Percentiles rank a stretch among this genome's conserved stretches.
Conservation (phyloP, 257 asterid genomes). For the Capsicum baccatum region DNA sequence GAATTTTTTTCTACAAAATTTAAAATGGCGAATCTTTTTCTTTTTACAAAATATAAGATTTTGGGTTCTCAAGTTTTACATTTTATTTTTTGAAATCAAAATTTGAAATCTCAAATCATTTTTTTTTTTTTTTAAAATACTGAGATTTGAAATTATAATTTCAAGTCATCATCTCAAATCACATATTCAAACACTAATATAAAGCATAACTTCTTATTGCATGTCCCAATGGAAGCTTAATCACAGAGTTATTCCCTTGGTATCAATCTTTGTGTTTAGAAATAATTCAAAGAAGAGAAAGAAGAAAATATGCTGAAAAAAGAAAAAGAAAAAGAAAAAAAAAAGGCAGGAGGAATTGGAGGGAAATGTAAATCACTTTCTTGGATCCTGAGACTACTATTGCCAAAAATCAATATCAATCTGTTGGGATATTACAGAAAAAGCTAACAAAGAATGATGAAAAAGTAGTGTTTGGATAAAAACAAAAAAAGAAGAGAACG, state of each 20-base stretch:
- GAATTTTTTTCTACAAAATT: no score
- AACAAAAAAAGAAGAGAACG: conserved; percentile 35
- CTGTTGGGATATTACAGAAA: conserved; percentile 55
- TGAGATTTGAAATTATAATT: no score
- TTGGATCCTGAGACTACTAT: conserved; percentile 61
- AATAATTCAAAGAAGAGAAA: conserved; percentile 4
- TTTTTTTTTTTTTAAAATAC: no score
- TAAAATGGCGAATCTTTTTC: no score
- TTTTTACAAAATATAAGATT: no score
- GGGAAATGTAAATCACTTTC: conserved; percentile 60
- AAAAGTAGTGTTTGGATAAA: conserved; percentile 42
- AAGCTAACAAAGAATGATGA: conserved; percentile 68
- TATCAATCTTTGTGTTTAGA: background rate
- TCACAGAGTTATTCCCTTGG: background rate
- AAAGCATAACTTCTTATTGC: no score
- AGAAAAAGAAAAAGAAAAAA: background rate
- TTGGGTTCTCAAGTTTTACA: no score
- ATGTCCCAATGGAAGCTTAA: no score
- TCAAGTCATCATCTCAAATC: no score
- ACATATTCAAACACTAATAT: no score
- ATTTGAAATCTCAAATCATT: no score
- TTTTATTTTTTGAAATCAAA: no score
- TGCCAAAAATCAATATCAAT: conserved; percentile 38
- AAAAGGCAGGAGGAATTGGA: conserved; percentile 1
- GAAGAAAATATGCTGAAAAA: background rate